A percentile compares a stretch with the other conserved stretches of the same genome.
Conservation (phyloP, 2,329 filamentous ascomycete species). For the Aspergillus ruber region DNA sequence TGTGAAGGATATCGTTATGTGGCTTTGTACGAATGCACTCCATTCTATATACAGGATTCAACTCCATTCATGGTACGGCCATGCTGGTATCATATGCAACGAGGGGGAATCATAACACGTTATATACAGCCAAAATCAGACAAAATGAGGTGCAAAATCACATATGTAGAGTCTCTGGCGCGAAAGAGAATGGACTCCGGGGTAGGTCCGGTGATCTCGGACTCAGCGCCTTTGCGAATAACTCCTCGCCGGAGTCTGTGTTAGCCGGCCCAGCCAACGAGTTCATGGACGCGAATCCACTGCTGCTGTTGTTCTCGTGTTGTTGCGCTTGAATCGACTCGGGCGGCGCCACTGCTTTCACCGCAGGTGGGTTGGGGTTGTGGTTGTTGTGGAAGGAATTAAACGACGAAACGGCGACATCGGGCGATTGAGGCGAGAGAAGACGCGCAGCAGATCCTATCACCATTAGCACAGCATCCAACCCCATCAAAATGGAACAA, state of each 20-base stretch:
- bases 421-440: constrained; percentile 57
- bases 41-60: no score
- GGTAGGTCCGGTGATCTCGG: constrained; percentile 80
- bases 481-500: not conserved
- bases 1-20: no score
- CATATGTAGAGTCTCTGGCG: constrained; percentile 21
- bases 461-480: no score
- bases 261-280: constrained; percentile 26
- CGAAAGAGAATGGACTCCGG: constrained; percentile 70
- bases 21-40: not conserved
- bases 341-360: constrained; percentile 32
- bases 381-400: constrained; percentile 50
- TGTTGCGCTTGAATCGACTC: constrained; percentile 33
- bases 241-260: constrained; percentile 63
- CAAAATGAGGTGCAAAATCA: constrained; percentile 3
- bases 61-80: no score
- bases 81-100: no score
- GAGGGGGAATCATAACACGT: no score
- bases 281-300: constrained; percentile 25
- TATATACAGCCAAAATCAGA: not conserved
- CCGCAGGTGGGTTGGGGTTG: constrained; percentile 17
- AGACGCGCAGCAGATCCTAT: constrained; percentile 30
- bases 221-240: constrained; percentile 83
- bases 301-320: constrained; percentile 11
- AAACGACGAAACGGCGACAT: constrained; percentile 59